Evolutionary conservation across 1,284 basidiomycete species (phyloP).

Genomic region (Microbotryum intermedium): DNA sequence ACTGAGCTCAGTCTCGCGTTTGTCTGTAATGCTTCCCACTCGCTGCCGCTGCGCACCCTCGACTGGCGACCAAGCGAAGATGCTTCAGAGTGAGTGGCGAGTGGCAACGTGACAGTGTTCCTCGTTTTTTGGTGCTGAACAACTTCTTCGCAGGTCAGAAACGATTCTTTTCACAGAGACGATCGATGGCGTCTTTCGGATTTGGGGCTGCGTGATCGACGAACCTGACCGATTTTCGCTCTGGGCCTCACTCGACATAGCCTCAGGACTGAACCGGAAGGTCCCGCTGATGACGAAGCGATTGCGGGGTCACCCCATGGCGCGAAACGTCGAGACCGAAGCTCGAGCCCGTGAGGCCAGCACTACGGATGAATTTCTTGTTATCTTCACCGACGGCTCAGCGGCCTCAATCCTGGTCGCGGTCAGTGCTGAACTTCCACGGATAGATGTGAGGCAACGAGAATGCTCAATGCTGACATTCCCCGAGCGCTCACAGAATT

Average conservation of each 20-base stretch:
- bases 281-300: slow-evolving; percentile 41
- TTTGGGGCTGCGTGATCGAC: slow-evolving; percentile 81
- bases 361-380: slow-evolving; percentile 30
- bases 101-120: slow-evolving; percentile 34
- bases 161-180: slow-evolving; percentile 68
- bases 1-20: neutral
- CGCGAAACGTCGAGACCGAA: slow-evolving; percentile 39
- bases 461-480: neutral
- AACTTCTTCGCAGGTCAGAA: slow-evolving; percentile 60
- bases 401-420: slow-evolving; percentile 48
- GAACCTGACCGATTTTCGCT: slow-evolving; percentile 74
- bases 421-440: slow-evolving; percentile 58
- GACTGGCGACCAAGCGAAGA: slow-evolving; percentile 21
- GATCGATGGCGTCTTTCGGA: slow-evolving; percentile 61
- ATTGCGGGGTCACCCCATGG: slow-evolving; percentile 53
- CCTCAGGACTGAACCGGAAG: slow-evolving; percentile 38
- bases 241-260: slow-evolving; percentile 64
- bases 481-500: slow-evolving; percentile 50
- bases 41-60: slow-evolving; percentile 4
- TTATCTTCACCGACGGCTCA: slow-evolving; percentile 55
- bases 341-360: slow-evolving; percentile 39
- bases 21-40: slow-evolving; percentile 15
- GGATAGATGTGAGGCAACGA: no score
- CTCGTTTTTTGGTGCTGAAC: no score
- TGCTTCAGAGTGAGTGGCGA: slow-evolving; percentile 12